Base-by-base conservation (phyloP, 1,284 basidiomycete genomes). In the Caloboletus firmus region DNA sequence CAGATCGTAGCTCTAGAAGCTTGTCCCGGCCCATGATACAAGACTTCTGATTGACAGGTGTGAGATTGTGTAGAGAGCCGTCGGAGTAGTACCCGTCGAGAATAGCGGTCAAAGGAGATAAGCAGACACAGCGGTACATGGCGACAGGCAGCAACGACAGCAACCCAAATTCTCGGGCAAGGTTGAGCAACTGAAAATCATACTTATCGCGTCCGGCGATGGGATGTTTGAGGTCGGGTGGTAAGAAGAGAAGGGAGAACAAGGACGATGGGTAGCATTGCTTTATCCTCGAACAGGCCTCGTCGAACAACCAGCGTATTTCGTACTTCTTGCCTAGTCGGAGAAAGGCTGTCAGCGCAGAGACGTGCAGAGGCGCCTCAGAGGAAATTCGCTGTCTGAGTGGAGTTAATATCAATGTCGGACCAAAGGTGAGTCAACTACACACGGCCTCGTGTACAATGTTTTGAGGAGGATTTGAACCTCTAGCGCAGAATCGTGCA, bases 401-500 rank as follows among this genome's bases (percentile, higher is more conserved):
- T n/a, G 30, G 48, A 17, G 41, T 64, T 22, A 57, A 45, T 26
- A 18, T 52, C 47, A 18, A 37, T 28, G 26, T 11, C 46, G 30
- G 51, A 35, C 30, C 13, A 22, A 36, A 42, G 51, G 50, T 34
- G 52, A 44, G 54, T 54, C 39, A n/a, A 51, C 59, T 54, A 65
- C 64, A 43, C 54, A 67, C 64, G 60, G 55, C 65, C 47, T 62
- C 42, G 45, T 44, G 46, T 69, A 63, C 43, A 66, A 30, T 0
- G 66, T 61, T 35, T 58, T 59, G 46, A 66, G 63, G 26, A 66
- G 61, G 31, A 67, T 65, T 55, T 63, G 65, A n/a, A 69, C 55
- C 31, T 66, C 66, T 40, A 55, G 44, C 10, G 63, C 60, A 8
- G 53, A 41, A 47, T 66, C 64, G 5, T 58, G 50, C 39, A 66